Percentiles rank a stretch among this genome's conserved stretches.
phyloP scores from a whole-genome alignment of 2,329 filamentous ascomycete genomes.

The Microcyclosporella mali region DNA sequence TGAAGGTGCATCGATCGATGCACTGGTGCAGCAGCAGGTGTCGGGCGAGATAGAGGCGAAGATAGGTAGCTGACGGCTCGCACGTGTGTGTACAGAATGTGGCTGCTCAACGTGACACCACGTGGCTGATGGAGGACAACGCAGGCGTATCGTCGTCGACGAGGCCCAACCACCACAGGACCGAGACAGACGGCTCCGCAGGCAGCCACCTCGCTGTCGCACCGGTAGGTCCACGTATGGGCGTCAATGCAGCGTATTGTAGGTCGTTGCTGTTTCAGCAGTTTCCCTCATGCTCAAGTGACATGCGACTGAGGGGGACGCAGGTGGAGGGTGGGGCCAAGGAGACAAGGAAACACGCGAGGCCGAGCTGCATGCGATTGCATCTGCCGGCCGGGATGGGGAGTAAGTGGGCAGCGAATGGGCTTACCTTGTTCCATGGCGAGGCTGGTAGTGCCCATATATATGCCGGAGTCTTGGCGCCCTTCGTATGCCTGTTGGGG shows the following conservation, averaged over 20 bases:
- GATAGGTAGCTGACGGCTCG: constrained; percentile 6
- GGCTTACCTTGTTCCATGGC: constrained; percentile 31
- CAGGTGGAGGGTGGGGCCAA: constrained; percentile 9
- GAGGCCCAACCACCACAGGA: too few species aligned
- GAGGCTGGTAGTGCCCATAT: constrained; percentile 20
- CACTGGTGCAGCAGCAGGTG: too few species aligned
- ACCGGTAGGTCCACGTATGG: neutral
- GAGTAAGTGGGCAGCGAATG: constrained; percentile 10
- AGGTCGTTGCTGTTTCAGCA: neutral
- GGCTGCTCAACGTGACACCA: constrained; percentile 25
- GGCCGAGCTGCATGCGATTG: constrained; percentile 8
- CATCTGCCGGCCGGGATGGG: constrained; percentile 13
- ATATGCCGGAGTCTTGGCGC: constrained; percentile 5
- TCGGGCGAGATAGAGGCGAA: constrained; percentile 3
- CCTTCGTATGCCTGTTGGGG: neutral
- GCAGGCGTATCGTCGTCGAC: neutral
- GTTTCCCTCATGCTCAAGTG: too few species aligned
- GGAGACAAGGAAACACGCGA: constrained; percentile 8
- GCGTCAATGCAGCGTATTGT: too few species aligned
- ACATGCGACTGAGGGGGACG: too few species aligned
- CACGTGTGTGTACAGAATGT: constrained; percentile 17
- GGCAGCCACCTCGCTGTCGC: neutral
- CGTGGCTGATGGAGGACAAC: constrained; percentile 5
- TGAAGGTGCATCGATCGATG: neutral
- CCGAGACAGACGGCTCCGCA: too few species aligned